Percentiles rank a stretch among this genome's conserved stretches.
These are phyloP conservation scores for Pelagophyceae sp. DNA, from an alignment of 352 stramenopile species.

Conservation along the genomic window DNA sequence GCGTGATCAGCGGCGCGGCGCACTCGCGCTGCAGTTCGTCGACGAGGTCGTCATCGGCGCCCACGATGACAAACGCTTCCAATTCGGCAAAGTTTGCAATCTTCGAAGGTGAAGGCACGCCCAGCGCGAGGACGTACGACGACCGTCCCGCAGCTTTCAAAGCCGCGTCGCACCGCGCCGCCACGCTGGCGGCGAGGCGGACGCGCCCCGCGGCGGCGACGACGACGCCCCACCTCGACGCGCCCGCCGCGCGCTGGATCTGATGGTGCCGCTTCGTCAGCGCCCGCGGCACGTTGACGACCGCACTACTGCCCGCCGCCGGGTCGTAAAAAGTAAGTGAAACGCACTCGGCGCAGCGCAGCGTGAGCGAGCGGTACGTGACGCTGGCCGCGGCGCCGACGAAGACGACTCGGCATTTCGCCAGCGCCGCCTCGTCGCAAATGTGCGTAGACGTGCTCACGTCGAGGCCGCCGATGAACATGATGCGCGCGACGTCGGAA, in stretches of 20 bases:
- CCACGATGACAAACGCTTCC: slow-evolving; percentile 7
- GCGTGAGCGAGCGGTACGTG: not conserved
- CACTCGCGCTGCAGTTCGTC: not conserved
- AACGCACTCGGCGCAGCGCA: not conserved
- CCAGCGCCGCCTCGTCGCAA: not conserved
- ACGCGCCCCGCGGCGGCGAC: not conserved
- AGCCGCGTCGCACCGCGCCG: not conserved
- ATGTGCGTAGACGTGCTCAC: not conserved
- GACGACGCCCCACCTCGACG: slow-evolving; percentile 11
- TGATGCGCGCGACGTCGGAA: not conserved
- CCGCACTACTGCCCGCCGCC: too few relatives aligned
- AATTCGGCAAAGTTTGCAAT: slow-evolving; percentile 14
- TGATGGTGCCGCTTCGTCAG: not conserved
- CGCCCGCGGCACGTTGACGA: not conserved
- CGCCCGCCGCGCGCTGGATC: not conserved
- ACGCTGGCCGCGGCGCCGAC: not conserved
- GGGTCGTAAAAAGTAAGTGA: not conserved
- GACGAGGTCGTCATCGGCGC: not conserved
- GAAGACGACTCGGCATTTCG: not conserved
- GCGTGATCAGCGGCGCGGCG: not conserved
- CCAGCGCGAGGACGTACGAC: slow-evolving; percentile 1
- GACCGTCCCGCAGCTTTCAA: not conserved
- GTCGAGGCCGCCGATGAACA: slow-evolving; percentile 14
- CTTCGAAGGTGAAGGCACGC: not conserved
- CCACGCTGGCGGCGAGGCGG: not conserved